A percentile compares a stretch with the other conserved stretches of the same genome.
These are phyloP conservation scores for Aspergillus japonicus DNA, from an alignment of 2,329 filamentous ascomycete species.

Conservation along the genomic window DNA sequence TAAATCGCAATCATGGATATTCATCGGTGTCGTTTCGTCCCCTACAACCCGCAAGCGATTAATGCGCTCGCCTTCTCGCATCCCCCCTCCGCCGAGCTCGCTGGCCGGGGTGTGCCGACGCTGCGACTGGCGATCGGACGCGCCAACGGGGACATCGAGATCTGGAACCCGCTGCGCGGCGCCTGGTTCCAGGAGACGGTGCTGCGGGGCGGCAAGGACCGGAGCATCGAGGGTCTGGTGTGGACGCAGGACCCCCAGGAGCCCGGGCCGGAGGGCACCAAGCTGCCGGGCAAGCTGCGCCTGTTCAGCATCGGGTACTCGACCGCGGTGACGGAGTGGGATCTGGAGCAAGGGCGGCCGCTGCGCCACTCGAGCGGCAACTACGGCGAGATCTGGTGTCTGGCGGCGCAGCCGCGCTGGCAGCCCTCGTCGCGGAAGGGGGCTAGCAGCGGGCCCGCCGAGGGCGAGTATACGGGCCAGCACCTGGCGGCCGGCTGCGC, in stretches of 20 bases:
- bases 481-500: constrained; percentile 86
- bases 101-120: constrained; percentile 54
- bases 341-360: constrained; percentile 74
- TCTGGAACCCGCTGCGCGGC: constrained; percentile 86
- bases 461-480: constrained; percentile 48
- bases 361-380: constrained; percentile 84
- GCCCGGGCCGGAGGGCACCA: constrained; percentile 53
- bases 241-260: constrained; percentile 88
- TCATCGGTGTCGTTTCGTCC: constrained; percentile 94
- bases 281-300: constrained; percentile 69
- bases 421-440: constrained; percentile 40
- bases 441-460: constrained; percentile 34
- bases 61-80: constrained; percentile 95
- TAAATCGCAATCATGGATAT: constrained; percentile 69
- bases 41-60: constrained; percentile 86
- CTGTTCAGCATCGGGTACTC: constrained; percentile 97
- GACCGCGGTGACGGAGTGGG: constrained; percentile 90
- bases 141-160: constrained; percentile 93
- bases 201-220: constrained; percentile 76
- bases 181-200: constrained; percentile 88
- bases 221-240: constrained; percentile 83
- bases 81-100: constrained; percentile 51
- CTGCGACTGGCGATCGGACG: constrained; percentile 84
- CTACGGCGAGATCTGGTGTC: constrained; percentile 95
- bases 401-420: constrained; percentile 75